Evolutionary conservation across 2,329 filamentous ascomycete species (phyloP), one percentile per base, ranked within the genome.

Genomic region (Trichoderma sp.): DNA sequence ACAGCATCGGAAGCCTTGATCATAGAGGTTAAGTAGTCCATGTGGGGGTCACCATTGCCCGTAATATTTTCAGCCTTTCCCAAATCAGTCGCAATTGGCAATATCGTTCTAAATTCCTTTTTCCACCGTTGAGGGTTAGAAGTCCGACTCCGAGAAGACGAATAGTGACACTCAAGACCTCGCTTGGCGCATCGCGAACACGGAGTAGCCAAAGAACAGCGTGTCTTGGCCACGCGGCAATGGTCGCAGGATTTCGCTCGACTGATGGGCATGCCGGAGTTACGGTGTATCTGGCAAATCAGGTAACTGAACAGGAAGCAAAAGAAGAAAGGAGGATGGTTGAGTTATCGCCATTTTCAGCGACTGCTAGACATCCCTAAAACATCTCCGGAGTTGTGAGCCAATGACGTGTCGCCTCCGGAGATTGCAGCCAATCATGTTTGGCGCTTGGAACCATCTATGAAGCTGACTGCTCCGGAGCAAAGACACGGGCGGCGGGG

Each of bases 361-460:
- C 29, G 24, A 9, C 24, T 8, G 16, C 50, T 56, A 50, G 56
- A 45, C 50, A 56, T 63, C 45, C 35, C 35, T 50, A 21, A 38
- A 33, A 38, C 53, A 41, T 50, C 14, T 18, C 59, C 59, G 69
- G 69, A 72, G 50, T 72, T 63, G 69, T 21, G 27, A 21, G 50
- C 69, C 69, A 71, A 71, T 71, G 14, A 33, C 18, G n/a, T 45
- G 33, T 38, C 24, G 21, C 59, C 31, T n/a, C 53, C 68, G 68
- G 68, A 71, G 68, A 62, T 63, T 41, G 33, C 33, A 33, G 33
- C 68, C 68, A 71, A 71, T 71, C 68, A 71, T 21, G 60, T 29
- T 6, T 29, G 53, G 33, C 24, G 41, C 16, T 29, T 56, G 35
- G 45, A 45, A 11, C 12, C 53, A 45, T 24, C 9, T 11, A 18